A percentile compares a stretch with the other conserved stretches of the same genome.
Evolutionary conservation across 1,284 basidiomycete species (phyloP).

Genomic region (Hymenochaete sp.): DNA sequence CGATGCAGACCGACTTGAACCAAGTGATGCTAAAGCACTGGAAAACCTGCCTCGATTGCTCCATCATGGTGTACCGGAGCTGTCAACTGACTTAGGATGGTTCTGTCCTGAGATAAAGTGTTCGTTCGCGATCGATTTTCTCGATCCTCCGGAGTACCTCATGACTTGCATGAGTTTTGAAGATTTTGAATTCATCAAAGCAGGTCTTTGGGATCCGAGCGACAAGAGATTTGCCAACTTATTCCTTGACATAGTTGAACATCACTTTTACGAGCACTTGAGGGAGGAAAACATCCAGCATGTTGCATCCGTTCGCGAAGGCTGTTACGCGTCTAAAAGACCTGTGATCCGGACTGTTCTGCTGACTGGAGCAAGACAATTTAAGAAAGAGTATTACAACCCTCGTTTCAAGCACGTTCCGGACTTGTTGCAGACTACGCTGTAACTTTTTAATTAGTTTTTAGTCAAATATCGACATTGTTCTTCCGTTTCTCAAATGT

Average conservation of each 20-base stretch:
- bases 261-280: slow-evolving; percentile 12
- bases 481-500: no score
- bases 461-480: no score
- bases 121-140: slow-evolving; percentile 4
- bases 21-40: slow-evolving; percentile 5
- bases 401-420: not conserved
- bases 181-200: slow-evolving; percentile 3
- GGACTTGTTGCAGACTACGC: not conserved
- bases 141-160: not conserved
- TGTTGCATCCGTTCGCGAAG: not conserved
- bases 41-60: slow-evolving; percentile 3
- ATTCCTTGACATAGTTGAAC: slow-evolving; percentile 15
- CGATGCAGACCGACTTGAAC: slow-evolving; percentile 1
- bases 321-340: not conserved
- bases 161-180: slow-evolving; percentile 2
- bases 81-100: slow-evolving; percentile 8
- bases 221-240: slow-evolving; percentile 3
- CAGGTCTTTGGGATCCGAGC: slow-evolving; percentile 6
- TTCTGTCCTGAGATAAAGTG: slow-evolving; percentile 6
- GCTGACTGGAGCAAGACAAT: slow-evolving; percentile 7
- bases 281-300: slow-evolving; percentile 5
- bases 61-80: not conserved
- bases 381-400: slow-evolving; percentile 1
- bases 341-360: not conserved
- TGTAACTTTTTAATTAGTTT: no score